Base-by-base conservation (phyloP, 192 early-diverging fungal species). In the Entomortierella lignicola region DNA sequence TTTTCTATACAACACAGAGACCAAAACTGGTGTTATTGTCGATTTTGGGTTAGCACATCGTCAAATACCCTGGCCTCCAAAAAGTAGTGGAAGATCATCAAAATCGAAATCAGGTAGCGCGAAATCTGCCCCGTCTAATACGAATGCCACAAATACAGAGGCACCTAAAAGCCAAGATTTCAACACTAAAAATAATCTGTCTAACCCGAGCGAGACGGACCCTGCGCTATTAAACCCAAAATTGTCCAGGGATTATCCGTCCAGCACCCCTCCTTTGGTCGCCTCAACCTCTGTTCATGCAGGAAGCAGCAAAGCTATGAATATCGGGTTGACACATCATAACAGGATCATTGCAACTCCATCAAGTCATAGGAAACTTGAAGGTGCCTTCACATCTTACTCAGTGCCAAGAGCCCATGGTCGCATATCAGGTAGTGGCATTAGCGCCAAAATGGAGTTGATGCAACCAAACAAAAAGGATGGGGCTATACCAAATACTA, bases 1-100 rank as follows among this genome's bases (percentile, higher is more conserved):
- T 66, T 99, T 99, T 81, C 84, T 99, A n/a, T 99, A 92, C 75
- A 87, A 93, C 55, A 63, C 86, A 2, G 64, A 81, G n/a, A 71
- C 74, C 15, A 83, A 85, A 23, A 94, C 88, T 1, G 97, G 97
- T 6, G 88, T 95, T 17, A 74, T 99, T 23, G 92, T 94, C 3
- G 97, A 99, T 71, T 98, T 99, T 91, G 97, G 97, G 7, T 81
- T 98, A 34, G 95, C 94, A 32, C 90, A 98, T 71, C 37, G 58
- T 8, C 63, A 74, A 15, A 18, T 2, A 10, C 52, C 48, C 8
- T 51, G 54, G 37, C 58, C 58, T 8, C 39, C 25, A 6, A 44
- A 34, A 23, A 4, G 20, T 31, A 21, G 34, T 2, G 4, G 29
- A 1, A 54, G 15, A 39, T 64, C 61, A 34, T 51, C 25, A 26